These are phyloP conservation scores for Sclerotinia spermophila DNA, from an alignment of 2,329 filamentous ascomycete genomes.

Conservation along the genomic window DNA sequence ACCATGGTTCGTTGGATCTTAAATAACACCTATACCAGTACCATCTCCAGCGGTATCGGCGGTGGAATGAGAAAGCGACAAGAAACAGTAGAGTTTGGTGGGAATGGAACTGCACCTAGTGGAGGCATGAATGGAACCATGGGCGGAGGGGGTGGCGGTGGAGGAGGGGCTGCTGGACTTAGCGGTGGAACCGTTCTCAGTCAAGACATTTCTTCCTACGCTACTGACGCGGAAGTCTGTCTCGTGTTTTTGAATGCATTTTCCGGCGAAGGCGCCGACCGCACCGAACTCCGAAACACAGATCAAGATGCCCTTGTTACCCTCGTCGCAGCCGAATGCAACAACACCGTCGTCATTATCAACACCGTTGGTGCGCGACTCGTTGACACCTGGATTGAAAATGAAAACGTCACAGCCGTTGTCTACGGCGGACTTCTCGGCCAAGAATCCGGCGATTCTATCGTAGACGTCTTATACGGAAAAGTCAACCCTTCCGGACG, in stretches of 20 bases:
- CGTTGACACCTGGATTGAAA: constrained; percentile 68
- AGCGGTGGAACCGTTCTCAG: not conserved
- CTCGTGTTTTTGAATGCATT: constrained; percentile 55
- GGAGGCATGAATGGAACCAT: not conserved
- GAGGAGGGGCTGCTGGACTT: not conserved
- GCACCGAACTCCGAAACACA: constrained; percentile 51
- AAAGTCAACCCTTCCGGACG: constrained; percentile 70
- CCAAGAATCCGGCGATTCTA: constrained; percentile 73
- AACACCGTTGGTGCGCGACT: constrained; percentile 51
- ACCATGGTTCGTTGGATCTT: constrained; percentile 51
- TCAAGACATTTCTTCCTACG: not conserved
- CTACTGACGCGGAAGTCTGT: constrained; percentile 6
- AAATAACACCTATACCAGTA: constrained; percentile 34
- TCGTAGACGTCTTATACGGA: constrained; percentile 77
- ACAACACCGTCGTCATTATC: constrained; percentile 64
- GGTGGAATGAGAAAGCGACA: not conserved
- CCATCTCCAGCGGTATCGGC: not conserved
- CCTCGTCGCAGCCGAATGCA: constrained; percentile 48
- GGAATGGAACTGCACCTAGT: not conserved
- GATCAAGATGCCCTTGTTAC: constrained; percentile 23
- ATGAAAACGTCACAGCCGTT: constrained; percentile 76
- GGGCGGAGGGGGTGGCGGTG: not conserved
- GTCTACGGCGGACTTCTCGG: constrained; percentile 76
- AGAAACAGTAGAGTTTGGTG: not conserved
- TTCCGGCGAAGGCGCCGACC: constrained; percentile 67